phyloP scores from a whole-genome alignment of 2,329 filamentous ascomycete genomes.

The Diaporthe ilicicola region DNA sequence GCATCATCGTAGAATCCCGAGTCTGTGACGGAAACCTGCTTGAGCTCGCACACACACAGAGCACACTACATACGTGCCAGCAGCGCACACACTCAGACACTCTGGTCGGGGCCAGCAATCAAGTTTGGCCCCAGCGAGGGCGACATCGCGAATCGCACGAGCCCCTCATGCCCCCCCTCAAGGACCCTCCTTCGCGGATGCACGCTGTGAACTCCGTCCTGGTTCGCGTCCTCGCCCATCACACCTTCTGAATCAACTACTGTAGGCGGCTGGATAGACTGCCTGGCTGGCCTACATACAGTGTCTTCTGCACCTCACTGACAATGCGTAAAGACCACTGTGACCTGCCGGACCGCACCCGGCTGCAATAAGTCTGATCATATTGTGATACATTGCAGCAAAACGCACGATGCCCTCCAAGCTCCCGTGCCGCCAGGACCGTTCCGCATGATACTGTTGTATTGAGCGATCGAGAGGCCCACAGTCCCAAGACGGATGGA shows the following conservation, averaged over 20 bases:
- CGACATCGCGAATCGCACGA: conserved; percentile 14
- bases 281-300: background rate
- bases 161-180: conserved; percentile 15
- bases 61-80: background rate
- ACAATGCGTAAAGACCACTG: conserved; percentile 3
- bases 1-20: background rate
- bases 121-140: conserved; percentile 6
- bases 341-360: background rate
- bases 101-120: background rate
- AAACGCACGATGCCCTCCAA: background rate
- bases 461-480: conserved; percentile 1
- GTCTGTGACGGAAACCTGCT: conserved; percentile 5
- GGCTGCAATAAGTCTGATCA: conserved; percentile 19
- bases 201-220: conserved; percentile 8
- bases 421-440: conserved; percentile 19
- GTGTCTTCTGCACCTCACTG: conserved; percentile 1
- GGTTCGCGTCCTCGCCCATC: conserved; percentile 7
- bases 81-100: no score
- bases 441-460: conserved; percentile 21
- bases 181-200: conserved; percentile 8
- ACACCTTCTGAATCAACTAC: conserved; percentile 10
- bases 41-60: background rate
- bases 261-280: background rate
- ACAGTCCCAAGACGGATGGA: conserved; percentile 1
- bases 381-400: conserved; percentile 5